phyloP scores from a whole-genome alignment of 2,329 filamentous ascomycete genomes.

The Phoma sp. region DNA sequence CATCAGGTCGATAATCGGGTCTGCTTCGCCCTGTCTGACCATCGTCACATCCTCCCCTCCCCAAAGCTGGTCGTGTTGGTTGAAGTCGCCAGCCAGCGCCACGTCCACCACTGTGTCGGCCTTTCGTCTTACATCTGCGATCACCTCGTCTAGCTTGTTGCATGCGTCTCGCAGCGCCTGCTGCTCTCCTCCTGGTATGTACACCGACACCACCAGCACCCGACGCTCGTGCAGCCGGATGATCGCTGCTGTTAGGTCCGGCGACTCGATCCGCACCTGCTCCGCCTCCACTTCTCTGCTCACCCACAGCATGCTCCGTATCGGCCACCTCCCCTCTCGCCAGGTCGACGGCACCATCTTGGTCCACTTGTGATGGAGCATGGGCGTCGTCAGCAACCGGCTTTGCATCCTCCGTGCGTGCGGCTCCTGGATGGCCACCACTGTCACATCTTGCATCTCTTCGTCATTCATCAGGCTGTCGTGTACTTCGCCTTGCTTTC shows the following conservation, averaged over 20 bases:
- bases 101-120: constrained; percentile 1
- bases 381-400: too few species aligned
- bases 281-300: too few species aligned
- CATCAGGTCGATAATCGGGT: not conserved
- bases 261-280: constrained; percentile 1
- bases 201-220: not conserved
- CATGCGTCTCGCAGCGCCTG: not conserved
- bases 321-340: too few species aligned
- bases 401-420: too few species aligned
- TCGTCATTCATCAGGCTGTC: too few species aligned
- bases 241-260: not conserved
- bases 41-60: constrained; percentile 1
- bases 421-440: too few species aligned
- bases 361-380: too few species aligned
- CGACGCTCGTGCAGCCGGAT: not conserved
- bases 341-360: too few species aligned
- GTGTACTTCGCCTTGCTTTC: too few species aligned
- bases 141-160: not conserved
- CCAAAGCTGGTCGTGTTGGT: not conserved
- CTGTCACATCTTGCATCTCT: too few species aligned
- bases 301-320: too few species aligned
- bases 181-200: not conserved
- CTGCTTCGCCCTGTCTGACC: not conserved
- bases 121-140: not conserved
- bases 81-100: too few species aligned